Conservation (phyloP, 2,329 filamentous ascomycete genomes). For the Dendryphion nanum region DNA sequence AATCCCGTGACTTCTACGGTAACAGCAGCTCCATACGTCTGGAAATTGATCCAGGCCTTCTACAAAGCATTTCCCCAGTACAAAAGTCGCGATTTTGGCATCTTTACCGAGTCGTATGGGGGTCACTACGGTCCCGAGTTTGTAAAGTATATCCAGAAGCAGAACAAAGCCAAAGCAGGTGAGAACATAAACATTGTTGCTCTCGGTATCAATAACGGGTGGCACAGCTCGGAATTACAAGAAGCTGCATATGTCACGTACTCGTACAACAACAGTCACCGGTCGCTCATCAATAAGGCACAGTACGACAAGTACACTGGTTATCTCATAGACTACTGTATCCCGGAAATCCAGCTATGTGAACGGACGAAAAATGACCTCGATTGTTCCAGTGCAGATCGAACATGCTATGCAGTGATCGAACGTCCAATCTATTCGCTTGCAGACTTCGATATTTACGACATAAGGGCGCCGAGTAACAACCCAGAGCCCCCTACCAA, state of each 20-base stretch:
- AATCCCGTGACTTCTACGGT: slow-evolving; percentile 53
- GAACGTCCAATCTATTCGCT: slow-evolving; percentile 49
- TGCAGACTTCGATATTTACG: slow-evolving; percentile 55
- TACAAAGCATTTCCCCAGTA: slow-evolving; percentile 55
- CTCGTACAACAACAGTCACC: slow-evolving; percentile 51
- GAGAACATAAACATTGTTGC: slow-evolving; percentile 47
- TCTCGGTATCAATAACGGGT: slow-evolving; percentile 55
- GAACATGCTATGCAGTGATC: slow-evolving; percentile 52
- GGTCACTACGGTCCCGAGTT: slow-evolving; percentile 59
- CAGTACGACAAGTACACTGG: slow-evolving; percentile 55
- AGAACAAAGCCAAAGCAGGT: slow-evolving; percentile 37
- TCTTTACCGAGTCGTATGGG: slow-evolving; percentile 56
- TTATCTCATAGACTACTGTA: slow-evolving; percentile 58
- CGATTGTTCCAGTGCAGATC: slow-evolving; percentile 53
- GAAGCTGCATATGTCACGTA: slow-evolving; percentile 51
- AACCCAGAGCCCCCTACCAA: slow-evolving; percentile 57
- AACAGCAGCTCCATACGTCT: slow-evolving; percentile 56
- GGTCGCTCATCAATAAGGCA: slow-evolving; percentile 27
- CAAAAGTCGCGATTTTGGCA: slow-evolving; percentile 49
- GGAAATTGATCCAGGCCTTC: slow-evolving; percentile 59
- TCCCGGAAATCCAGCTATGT: slow-evolving; percentile 54
- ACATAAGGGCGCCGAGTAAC: slow-evolving; percentile 53
- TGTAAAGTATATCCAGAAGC: slow-evolving; percentile 42
- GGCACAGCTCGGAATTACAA: slow-evolving; percentile 54
- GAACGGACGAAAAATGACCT: slow-evolving; percentile 47